Evolutionary conservation across 2,329 filamentous ascomycete genomes (phyloP).

Genomic region (Cladosporium sp.): DNA sequence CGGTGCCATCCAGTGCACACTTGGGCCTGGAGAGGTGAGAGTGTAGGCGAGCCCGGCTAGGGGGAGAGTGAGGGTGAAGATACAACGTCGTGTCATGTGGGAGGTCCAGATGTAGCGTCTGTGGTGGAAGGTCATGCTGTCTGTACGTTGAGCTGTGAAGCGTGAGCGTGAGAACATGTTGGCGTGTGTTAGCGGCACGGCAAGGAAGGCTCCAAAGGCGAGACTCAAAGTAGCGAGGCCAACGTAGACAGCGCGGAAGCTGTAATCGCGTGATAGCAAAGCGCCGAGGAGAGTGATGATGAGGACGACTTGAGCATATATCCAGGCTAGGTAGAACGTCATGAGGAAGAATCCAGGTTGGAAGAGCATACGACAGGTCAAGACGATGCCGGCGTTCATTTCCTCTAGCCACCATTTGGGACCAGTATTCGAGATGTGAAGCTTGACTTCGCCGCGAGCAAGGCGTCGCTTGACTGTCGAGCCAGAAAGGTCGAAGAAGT

Average conservation of each 20-base stretch:
- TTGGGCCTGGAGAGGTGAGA: slow-evolving; percentile 58
- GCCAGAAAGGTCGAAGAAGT: slow-evolving; percentile 49
- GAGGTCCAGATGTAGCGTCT: slow-evolving; percentile 65
- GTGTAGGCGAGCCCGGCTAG: slow-evolving; percentile 65
- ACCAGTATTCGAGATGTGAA: slow-evolving; percentile 68
- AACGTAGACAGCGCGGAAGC: slow-evolving; percentile 59
- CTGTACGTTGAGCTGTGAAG: slow-evolving; percentile 55
- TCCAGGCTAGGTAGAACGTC: slow-evolving; percentile 71
- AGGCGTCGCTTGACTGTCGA: slow-evolving; percentile 52
- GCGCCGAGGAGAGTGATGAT: slow-evolving; percentile 68
- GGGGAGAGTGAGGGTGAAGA: slow-evolving; percentile 66
- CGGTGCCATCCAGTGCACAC: slow-evolving; percentile 41
- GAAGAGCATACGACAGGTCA: slow-evolving; percentile 66
- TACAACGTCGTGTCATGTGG: slow-evolving; percentile 63
- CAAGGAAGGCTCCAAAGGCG: slow-evolving; percentile 64
- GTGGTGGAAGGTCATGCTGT: slow-evolving; percentile 64
- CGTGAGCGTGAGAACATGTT: slow-evolving; percentile 64
- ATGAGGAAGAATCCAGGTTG: slow-evolving; percentile 72
- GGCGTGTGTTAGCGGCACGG: slow-evolving; percentile 70
- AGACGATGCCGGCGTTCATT: slow-evolving; percentile 63
- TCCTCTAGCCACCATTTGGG: slow-evolving; percentile 76
- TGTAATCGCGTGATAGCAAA: slow-evolving; percentile 65
- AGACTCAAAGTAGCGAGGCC: slow-evolving; percentile 64
- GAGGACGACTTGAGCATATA: slow-evolving; percentile 71
- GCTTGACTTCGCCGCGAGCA: slow-evolving; percentile 69